Percentiles rank a stretch among this genome's conserved stretches.
These are phyloP conservation scores for Allantophomopsis cytisporea DNA, from an alignment of 2,329 filamentous ascomycete genomes.

Conservation along the genomic window DNA sequence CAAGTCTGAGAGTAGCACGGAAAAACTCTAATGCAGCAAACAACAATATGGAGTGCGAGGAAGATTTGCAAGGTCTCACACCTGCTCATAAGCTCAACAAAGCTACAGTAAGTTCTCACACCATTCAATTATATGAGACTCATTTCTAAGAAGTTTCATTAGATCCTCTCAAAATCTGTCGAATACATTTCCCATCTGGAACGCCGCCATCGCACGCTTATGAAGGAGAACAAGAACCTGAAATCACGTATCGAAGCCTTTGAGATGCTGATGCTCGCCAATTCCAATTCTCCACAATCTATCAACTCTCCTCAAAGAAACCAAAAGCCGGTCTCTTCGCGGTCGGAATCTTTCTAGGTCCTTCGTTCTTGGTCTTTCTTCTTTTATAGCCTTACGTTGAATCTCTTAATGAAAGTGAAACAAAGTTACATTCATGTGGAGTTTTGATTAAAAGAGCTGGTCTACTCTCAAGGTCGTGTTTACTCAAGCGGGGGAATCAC, in stretches of 20 bases:
- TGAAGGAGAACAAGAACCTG: slow-evolving; percentile 69
- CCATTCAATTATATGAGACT: neutral
- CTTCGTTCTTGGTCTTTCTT: too few species aligned
- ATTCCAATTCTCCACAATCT: too few species aligned
- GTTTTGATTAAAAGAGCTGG: too few species aligned
- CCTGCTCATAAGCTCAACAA: slow-evolving; percentile 94
- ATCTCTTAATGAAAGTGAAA: too few species aligned
- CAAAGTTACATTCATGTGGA: too few species aligned
- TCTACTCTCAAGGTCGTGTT: too few species aligned
- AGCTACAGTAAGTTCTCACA: slow-evolving; percentile 20
- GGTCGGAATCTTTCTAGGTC: too few species aligned
- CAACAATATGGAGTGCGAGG: slow-evolving; percentile 59
- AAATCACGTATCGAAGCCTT: slow-evolving; percentile 65
- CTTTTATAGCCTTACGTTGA: too few species aligned
- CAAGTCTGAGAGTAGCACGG: slow-evolving; percentile 57
- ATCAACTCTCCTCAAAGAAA: too few species aligned
- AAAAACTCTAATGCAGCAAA: slow-evolving; percentile 39
- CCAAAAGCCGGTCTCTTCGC: too few species aligned
- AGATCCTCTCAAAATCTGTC: slow-evolving; percentile 76
- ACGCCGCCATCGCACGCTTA: slow-evolving; percentile 71
- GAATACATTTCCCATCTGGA: slow-evolving; percentile 93
- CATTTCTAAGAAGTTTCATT: slow-evolving; percentile 4
- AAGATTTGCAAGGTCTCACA: slow-evolving; percentile 69
- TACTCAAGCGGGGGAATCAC: too few species aligned
- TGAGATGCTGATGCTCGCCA: slow-evolving; percentile 21